These are phyloP conservation scores for Lanmaoa rubissima DNA, from an alignment of 768 basidiomycete species.

Conservation along the genomic window DNA sequence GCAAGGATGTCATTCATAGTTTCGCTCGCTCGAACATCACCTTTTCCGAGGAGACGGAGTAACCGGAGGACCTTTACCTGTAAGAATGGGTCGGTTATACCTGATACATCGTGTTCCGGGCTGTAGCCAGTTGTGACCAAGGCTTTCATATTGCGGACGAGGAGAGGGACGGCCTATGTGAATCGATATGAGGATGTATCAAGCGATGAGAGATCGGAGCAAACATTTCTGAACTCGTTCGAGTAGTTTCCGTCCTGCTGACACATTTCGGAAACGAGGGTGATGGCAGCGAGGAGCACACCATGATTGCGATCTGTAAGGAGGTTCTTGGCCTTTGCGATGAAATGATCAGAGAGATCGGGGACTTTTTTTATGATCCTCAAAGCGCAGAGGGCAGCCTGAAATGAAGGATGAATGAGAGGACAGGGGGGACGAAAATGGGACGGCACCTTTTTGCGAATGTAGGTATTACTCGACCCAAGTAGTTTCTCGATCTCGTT, in stretches of 20 bases:
- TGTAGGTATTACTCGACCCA: slow-evolving; percentile 97
- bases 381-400: slow-evolving; percentile 95
- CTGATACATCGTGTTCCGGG: slow-evolving; percentile 98
- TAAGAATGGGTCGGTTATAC: slow-evolving; percentile 95
- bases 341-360: slow-evolving; percentile 92
- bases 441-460: slow-evolving; percentile 85
- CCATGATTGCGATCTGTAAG: slow-evolving; percentile 97
- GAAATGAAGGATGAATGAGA: not conserved
- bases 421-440: not conserved
- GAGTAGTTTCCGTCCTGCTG: slow-evolving; percentile 67
- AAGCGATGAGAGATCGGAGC: slow-evolving; percentile 23
- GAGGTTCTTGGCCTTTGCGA: slow-evolving; percentile 81
- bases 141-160: slow-evolving; percentile 93
- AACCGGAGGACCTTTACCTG: slow-evolving; percentile 92
- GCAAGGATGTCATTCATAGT: slow-evolving; percentile 98
- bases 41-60: slow-evolving; percentile 82
- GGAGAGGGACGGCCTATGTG: slow-evolving; percentile 79
- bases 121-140: slow-evolving; percentile 95
- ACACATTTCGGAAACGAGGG: slow-evolving; percentile 94
- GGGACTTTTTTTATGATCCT: slow-evolving; percentile 95
- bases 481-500: slow-evolving; percentile 98
- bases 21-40: slow-evolving; percentile 85
- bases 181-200: slow-evolving; percentile 5
- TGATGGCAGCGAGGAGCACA: slow-evolving; percentile 90
- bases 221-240: slow-evolving; percentile 87